These are phyloP conservation scores for Globisporangium alternatum DNA, from an alignment of 352 stramenopile genomes.

Conservation along the genomic window DNA sequence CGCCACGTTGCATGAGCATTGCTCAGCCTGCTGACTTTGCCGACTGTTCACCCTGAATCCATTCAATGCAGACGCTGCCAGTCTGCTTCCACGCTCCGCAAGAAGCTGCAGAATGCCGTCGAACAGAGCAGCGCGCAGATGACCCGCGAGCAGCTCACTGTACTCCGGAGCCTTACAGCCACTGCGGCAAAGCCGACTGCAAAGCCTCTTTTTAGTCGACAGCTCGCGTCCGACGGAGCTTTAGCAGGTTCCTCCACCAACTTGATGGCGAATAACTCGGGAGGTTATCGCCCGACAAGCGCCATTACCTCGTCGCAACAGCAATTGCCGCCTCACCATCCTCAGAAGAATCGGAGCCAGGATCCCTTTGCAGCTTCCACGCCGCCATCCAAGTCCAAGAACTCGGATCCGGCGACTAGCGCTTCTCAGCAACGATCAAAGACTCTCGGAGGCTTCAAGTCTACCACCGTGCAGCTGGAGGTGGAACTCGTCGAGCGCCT, in stretches of 20 bases:
- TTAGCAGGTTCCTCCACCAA: not conserved
- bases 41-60: not conserved
- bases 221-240: conserved; percentile 2
- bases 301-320: conserved; percentile 2
- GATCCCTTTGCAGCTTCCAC: conserved; percentile 14
- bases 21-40: not conserved
- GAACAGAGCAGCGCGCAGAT: conserved; percentile 40
- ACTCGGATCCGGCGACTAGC: not conserved
- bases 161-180: conserved; percentile 30
- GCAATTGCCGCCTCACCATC: not conserved
- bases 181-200: conserved; percentile 23
- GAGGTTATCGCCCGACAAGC: conserved; percentile 10
- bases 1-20: not conserved
- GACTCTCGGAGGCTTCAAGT: conserved; percentile 40
- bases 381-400: not conserved
- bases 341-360: conserved; percentile 2
- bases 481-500: conserved; percentile 60
- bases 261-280: not conserved
- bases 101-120: conserved; percentile 58
- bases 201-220: conserved; percentile 16
- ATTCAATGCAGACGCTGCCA: conserved; percentile 47
- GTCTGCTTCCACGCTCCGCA: conserved; percentile 62
- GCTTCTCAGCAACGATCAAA: not conserved
- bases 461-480: conserved; percentile 49
- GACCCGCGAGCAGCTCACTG: conserved; percentile 36